Percentiles rank a stretch among this genome's conserved stretches.
Conservation (phyloP, 306 rosid genomes). For the Pterocarpus macrocarpus region DNA sequence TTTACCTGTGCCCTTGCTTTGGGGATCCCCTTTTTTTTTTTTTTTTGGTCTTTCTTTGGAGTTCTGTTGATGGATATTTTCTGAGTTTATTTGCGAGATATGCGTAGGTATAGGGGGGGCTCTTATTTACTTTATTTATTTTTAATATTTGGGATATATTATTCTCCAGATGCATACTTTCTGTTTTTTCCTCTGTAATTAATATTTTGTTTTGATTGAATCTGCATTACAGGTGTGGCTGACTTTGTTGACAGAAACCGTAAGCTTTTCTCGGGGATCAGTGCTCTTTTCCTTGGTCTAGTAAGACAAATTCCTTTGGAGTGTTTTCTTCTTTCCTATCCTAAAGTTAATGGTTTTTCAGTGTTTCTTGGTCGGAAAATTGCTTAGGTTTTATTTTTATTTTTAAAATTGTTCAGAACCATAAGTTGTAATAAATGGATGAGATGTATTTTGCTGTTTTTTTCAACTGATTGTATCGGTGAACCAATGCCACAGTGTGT, state of each 20-base stretch:
- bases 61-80: slow-evolving; percentile 19
- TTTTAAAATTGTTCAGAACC: slow-evolving; percentile 25
- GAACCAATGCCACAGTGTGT: not conserved
- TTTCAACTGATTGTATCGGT: slow-evolving; percentile 18
- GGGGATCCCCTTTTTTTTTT: no score
- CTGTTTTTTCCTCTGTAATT: not conserved
- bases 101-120: slow-evolving; percentile 4
- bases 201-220: slow-evolving; percentile 37
- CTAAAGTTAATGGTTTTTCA: slow-evolving; percentile 9
- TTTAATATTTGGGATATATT: slow-evolving; percentile 7
- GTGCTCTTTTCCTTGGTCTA: slow-evolving; percentile 78
- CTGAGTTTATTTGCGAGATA: slow-evolving; percentile 15
- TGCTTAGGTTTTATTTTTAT: slow-evolving; percentile 14
- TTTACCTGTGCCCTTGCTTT: no score
- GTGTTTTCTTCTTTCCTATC: slow-evolving; percentile 24
- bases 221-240: slow-evolving; percentile 67
- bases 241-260: slow-evolving; percentile 83
- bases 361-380: slow-evolving; percentile 2
- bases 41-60: not conserved
- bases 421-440: slow-evolving; percentile 19
- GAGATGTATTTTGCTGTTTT: slow-evolving; percentile 18
- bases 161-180: slow-evolving; percentile 6
- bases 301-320: slow-evolving; percentile 60
- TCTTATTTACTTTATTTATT: not conserved
- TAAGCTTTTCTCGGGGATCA: slow-evolving; percentile 68